Base-by-base conservation (phyloP, 1,284 basidiomycete genomes). In the Puccinia novopanici region DNA sequence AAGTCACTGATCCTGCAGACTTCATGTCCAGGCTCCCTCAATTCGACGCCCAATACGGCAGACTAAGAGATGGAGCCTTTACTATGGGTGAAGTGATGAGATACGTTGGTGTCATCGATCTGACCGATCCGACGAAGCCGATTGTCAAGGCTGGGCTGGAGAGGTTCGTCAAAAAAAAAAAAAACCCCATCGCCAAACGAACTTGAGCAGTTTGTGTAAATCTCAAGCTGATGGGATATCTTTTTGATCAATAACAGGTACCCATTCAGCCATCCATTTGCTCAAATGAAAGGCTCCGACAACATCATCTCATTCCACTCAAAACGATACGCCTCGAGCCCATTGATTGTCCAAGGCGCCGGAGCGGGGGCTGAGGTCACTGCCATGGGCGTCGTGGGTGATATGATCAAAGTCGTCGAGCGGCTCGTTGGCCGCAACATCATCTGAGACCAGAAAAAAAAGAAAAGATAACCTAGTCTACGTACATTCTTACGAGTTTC, bases 281-380 rank as follows among this genome's bases (percentile, higher is more conserved):
- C 95, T 0, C 96, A 95, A 0, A 90, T 99, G 15, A 92, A 93
- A 48, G 97, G 96, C 0, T 95, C 94, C 34, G 97, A 99, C 87
- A 99, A 98, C 87, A 98, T 99, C 85, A 90, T 99, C 85, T 93
- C 96, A 87, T 98, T 98, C 90, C 91, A 93, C 86, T 98, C 96
- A 0, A 91, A 93, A 86, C 89, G 97, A 77, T 89, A 86, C 84
- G 91, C 30, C 89, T 91, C 9, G 87, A 93, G 76, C 93, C 96
- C 84, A 0, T 88, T 99, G 82, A 93, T 98, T 82, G 89, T 99
- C 30, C 96, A 98, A 86, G 96, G 96, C 57, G 91, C 95, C 0
- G 96, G 96, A 15, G 96, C 97, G 0, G 96, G 96, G 27, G 95
- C 95, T 1, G 95, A 93, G 40, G 96, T 99, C 22, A 99, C 96